Conservation (phyloP, 768 basidiomycete species). For the Pluteus cervinus region DNA sequence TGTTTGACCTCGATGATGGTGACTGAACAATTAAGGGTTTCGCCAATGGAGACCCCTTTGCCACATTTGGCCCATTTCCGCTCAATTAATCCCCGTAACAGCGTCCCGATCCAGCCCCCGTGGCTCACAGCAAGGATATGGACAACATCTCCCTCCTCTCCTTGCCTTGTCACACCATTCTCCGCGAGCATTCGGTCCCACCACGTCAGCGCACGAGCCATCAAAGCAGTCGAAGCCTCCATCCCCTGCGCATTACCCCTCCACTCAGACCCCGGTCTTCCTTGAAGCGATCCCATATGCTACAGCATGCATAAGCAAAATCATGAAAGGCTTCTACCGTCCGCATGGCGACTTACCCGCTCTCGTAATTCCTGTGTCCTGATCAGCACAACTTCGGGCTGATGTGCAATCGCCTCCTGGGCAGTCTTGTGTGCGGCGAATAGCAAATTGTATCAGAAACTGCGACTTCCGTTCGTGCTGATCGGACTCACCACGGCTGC, state of each 20-base stretch:
- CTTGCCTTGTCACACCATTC: constrained; percentile 4
- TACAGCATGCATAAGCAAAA: constrained; percentile 4
- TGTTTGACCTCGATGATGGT: constrained; percentile 50
- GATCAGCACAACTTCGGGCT: constrained; percentile 39
- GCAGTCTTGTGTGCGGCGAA: constrained; percentile 46
- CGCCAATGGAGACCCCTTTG: constrained; percentile 25
- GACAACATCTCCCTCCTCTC: constrained; percentile 19
- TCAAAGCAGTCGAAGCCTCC: too few species aligned
- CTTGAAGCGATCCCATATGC: constrained; percentile 14
- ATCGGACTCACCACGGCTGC: constrained; percentile 51
- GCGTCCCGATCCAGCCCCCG: constrained; percentile 53
- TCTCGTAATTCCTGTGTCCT: constrained; percentile 51
- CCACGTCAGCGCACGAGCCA: constrained; percentile 50
- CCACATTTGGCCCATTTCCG: constrained; percentile 31
- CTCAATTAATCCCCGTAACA: constrained; percentile 43
- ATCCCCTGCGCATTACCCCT: too few species aligned
- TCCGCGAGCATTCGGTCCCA: constrained; percentile 37
- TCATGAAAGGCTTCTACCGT: not conserved
- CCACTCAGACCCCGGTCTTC: not conserved
- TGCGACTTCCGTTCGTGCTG: constrained; percentile 1
- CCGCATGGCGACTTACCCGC: constrained; percentile 48
- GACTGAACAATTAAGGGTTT: constrained; percentile 50
- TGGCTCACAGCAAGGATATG: constrained; percentile 61
- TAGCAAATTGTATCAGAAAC: constrained; percentile 3
- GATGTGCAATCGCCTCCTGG: constrained; percentile 50